These are phyloP conservation scores for Tricholoma matsutake DNA, from an alignment of 768 basidiomycete genomes.

Conservation along the genomic window DNA sequence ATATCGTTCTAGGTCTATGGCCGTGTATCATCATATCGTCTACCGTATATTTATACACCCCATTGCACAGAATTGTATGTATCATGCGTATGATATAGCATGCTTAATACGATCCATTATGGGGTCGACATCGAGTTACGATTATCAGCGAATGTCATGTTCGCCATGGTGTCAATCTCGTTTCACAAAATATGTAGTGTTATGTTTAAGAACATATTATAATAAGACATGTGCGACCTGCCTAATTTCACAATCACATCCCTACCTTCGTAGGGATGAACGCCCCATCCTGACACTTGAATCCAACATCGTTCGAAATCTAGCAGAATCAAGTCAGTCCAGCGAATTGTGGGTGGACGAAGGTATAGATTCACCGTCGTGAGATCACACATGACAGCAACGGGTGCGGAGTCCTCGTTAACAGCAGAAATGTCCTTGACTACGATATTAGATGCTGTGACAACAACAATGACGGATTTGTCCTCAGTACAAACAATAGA, in stretches of 20 bases:
- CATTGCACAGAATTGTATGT: constrained; percentile 1
- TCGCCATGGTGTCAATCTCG: too few relatives aligned
- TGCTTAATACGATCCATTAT: constrained; percentile 1
- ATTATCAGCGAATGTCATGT: too few relatives aligned
- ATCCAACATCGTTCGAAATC: constrained; percentile 46
- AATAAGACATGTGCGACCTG: too few relatives aligned
- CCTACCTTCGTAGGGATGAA: constrained; percentile 39
- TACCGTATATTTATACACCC: background rate
- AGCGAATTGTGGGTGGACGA: background rate
- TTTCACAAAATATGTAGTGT: too few relatives aligned
- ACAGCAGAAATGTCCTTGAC: constrained; percentile 44
- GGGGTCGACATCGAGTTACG: too few relatives aligned
- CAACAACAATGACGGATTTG: background rate
- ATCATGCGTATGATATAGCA: constrained; percentile 1
- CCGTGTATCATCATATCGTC: constrained; percentile 7
- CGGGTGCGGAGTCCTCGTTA: constrained; percentile 42
- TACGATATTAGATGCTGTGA: constrained; percentile 45
- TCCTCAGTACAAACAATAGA: background rate
- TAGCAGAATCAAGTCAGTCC: constrained; percentile 10
- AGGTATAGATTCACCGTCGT: constrained; percentile 34
- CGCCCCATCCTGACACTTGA: constrained; percentile 47
- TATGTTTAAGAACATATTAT: background rate
- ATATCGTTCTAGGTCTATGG: background rate
- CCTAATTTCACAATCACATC: background rate
- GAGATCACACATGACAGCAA: constrained; percentile 54